These are phyloP conservation scores for Scenedesmus sp. DNA, from an alignment of 163 green algal genomes.

Conservation along the genomic window DNA sequence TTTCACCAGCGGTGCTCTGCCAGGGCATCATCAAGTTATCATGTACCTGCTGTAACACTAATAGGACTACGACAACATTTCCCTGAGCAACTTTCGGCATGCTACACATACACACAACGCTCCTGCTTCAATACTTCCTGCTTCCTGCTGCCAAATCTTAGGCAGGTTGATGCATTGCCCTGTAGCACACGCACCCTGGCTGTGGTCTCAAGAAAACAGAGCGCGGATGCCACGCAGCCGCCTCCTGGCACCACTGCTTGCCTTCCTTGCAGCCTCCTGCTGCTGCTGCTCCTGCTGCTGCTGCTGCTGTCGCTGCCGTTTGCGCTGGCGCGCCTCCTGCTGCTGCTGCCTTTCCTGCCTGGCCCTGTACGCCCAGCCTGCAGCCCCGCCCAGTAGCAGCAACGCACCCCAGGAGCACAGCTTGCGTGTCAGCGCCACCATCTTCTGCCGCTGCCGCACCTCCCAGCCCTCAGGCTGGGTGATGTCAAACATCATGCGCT, in stretches of 20 bases:
- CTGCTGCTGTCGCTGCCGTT: neutral
- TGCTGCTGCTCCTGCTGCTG: neutral
- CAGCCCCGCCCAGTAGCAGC: conserved; percentile 11
- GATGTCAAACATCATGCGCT: conserved; percentile 28
- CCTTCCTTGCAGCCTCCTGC: neutral
- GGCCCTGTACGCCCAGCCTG: neutral
- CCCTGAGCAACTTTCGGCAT: no score
- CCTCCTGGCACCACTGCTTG: neutral
- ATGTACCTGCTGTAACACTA: no score
- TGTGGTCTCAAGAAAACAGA: neutral
- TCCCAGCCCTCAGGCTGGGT: conserved; percentile 27
- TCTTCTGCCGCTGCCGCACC: conserved; percentile 9
- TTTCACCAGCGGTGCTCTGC: no score
- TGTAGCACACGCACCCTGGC: neutral
- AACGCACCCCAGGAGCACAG: neutral
- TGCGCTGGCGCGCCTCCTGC: neutral
- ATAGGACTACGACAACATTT: no score
- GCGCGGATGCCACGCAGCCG: neutral
- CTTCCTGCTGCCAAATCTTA: neutral
- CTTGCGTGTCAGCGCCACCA: neutral
- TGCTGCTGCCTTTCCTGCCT: neutral
- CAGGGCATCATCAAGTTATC: no score
- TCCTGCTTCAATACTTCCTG: neutral
- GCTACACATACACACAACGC: no score
- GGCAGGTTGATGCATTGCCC: no score